Percentiles rank a stretch among this genome's conserved stretches.
Conservation (phyloP, 768 basidiomycete genomes). For the Sporobolomyces phaffii region DNA sequence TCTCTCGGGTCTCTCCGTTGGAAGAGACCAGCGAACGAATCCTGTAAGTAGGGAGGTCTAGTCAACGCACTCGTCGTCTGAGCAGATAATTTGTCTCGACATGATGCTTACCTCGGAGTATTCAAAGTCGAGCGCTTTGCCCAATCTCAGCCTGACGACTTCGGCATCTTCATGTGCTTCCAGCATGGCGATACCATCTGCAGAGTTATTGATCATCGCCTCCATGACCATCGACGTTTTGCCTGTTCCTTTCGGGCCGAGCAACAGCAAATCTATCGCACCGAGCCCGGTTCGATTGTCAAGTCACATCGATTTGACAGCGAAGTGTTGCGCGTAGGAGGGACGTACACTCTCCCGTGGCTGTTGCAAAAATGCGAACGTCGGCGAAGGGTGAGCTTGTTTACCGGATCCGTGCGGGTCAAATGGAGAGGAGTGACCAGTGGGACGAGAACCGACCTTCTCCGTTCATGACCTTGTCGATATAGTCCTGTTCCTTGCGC, state of each 20-base stretch:
- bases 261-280: slow-evolving; percentile 29
- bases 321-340: too few species aligned
- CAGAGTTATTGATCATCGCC: slow-evolving; percentile 34
- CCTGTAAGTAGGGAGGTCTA: too few species aligned
- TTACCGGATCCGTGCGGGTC: too few species aligned
- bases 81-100: too few species aligned
- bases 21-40: slow-evolving; percentile 56
- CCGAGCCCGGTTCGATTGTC: too few species aligned
- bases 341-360: slow-evolving; percentile 27
- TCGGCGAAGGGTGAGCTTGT: too few species aligned
- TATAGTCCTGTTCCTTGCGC: slow-evolving; percentile 65
- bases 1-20: slow-evolving; percentile 76
- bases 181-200: slow-evolving; percentile 59
- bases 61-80: too few species aligned
- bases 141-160: slow-evolving; percentile 71
- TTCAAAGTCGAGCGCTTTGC: slow-evolving; percentile 79
- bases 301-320: too few species aligned
- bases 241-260: slow-evolving; percentile 25
- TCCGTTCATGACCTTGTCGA: slow-evolving; percentile 74
- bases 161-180: slow-evolving; percentile 82
- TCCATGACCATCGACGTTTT: slow-evolving; percentile 12
- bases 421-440: too few species aligned
- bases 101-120: too few species aligned
- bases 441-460: neutral
- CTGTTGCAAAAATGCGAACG: too few species aligned